Conservation (phyloP, 495 filamentous ascomycete genomes). For the Neurospora africana region DNA sequence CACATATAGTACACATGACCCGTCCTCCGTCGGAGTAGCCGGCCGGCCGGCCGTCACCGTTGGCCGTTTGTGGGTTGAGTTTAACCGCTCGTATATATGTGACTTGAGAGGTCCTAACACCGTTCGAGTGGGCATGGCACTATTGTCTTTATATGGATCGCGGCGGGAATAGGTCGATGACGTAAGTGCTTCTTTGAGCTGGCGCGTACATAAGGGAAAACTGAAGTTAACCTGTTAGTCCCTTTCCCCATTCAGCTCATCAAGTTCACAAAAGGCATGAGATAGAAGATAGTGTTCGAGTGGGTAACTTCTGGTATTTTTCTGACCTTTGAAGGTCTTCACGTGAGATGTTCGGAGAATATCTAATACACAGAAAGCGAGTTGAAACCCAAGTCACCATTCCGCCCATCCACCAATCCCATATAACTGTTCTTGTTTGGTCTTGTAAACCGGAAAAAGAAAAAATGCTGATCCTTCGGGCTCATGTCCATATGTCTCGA, state of each 20-base stretch:
- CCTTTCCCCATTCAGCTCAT: background rate
- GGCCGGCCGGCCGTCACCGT: background rate
- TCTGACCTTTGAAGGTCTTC: slow-evolving; percentile 17
- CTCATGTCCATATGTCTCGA: slow-evolving; percentile 6
- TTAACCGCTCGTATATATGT: background rate
- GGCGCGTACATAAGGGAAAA: background rate
- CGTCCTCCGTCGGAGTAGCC: background rate
- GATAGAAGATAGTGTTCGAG: slow-evolving; percentile 20
- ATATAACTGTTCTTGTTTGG: background rate
- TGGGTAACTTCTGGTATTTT: slow-evolving; percentile 50
- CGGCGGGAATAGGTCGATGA: background rate
- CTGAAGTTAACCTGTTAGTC: background rate
- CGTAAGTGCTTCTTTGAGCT: background rate
- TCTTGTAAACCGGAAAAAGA: slow-evolving; percentile 4
- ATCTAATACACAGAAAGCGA: slow-evolving; percentile 48
- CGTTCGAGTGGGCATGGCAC: background rate
- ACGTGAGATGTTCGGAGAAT: slow-evolving; percentile 14
- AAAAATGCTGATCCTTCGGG: slow-evolving; percentile 20
- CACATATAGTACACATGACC: background rate
- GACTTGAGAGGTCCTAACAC: background rate
- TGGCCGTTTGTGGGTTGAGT: background rate
- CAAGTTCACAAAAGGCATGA: background rate
- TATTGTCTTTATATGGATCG: background rate
- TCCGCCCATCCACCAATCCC: slow-evolving; percentile 2
- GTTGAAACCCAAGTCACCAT: slow-evolving; percentile 21